Conservation (phyloP, 345 rosid species). For the Cardamine occulta region DNA sequence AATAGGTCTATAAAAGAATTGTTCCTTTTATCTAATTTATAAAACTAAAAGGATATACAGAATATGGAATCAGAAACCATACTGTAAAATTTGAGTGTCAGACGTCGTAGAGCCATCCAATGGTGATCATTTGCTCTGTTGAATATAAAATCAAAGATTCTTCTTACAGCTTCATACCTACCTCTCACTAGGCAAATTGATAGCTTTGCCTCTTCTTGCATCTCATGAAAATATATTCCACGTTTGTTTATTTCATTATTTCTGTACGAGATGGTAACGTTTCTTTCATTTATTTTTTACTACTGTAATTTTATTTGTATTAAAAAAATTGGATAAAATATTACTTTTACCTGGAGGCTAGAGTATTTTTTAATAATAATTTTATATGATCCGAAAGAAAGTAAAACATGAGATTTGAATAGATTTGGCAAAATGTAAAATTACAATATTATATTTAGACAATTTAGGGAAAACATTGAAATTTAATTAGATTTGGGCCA, state of each 20-base stretch:
- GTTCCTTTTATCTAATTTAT: constrained; percentile 1
- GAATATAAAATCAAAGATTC: constrained; percentile 20
- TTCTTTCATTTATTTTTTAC: not conserved
- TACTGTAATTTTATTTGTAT: too few relatives aligned
- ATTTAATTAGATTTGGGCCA: too few relatives aligned
- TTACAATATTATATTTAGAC: too few relatives aligned
- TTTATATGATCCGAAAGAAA: too few relatives aligned
- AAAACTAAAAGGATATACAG: not conserved
- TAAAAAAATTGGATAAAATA: too few relatives aligned
- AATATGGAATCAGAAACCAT: constrained; percentile 32
- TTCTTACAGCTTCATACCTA: constrained; percentile 19
- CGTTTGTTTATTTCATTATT: constrained; percentile 12
- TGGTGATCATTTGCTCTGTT: not conserved
- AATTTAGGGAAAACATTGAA: too few relatives aligned
- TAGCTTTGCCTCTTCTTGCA: constrained; percentile 24
- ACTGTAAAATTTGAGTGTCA: constrained; percentile 20
- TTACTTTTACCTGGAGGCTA: too few relatives aligned
- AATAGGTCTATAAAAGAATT: not conserved
- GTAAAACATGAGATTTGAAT: too few relatives aligned
- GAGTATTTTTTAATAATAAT: too few relatives aligned
- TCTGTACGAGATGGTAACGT: not conserved
- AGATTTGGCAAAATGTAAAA: too few relatives aligned
- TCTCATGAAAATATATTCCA: constrained; percentile 27
- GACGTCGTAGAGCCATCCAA: constrained; percentile 22
- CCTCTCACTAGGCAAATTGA: not conserved